A percentile compares a stretch with the other conserved stretches of the same genome.
Conservation (phyloP, 768 basidiomycete species). For the Naganishia friedmannii region DNA sequence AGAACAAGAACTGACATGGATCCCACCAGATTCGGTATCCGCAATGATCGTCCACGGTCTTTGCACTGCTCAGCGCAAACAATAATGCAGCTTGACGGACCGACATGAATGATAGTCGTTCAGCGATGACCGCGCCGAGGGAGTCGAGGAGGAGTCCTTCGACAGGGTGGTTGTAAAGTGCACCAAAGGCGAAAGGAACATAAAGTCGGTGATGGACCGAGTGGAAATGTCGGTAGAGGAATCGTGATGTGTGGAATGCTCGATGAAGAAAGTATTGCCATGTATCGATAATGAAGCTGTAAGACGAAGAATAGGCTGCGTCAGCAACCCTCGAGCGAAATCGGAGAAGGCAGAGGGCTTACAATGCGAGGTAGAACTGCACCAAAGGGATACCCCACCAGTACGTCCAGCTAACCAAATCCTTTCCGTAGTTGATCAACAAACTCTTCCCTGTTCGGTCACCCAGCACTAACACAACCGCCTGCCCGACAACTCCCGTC, state of each 20-base stretch:
- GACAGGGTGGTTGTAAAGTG: constrained; percentile 93
- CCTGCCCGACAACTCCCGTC: constrained; percentile 53
- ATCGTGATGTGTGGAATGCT: constrained; percentile 82
- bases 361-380: constrained; percentile 80
- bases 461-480: constrained; percentile 55
- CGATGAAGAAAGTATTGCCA: constrained; percentile 99
- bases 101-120: constrained; percentile 65
- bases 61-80: constrained; percentile 77
- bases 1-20: constrained; percentile 76
- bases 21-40: constrained; percentile 88
- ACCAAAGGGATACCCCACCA: constrained; percentile 85
- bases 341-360: constrained; percentile 51
- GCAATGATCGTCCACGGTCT: constrained; percentile 95
- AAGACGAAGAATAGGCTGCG: background rate
- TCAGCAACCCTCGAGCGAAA: background rate
- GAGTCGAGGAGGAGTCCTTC: constrained; percentile 90
- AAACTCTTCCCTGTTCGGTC: constrained; percentile 50
- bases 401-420: constrained; percentile 66
- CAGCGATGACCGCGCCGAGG: constrained; percentile 73
- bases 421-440: constrained; percentile 51
- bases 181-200: constrained; percentile 93
- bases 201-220: constrained; percentile 93
- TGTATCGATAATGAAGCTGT: constrained; percentile 87
- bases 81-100: constrained; percentile 73
- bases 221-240: constrained; percentile 85